Evolutionary conservation across 2,329 filamentous ascomycete genomes (phyloP), one percentile per base, ranked within the genome.

Genomic region (Xylariaceae sp.): DNA sequence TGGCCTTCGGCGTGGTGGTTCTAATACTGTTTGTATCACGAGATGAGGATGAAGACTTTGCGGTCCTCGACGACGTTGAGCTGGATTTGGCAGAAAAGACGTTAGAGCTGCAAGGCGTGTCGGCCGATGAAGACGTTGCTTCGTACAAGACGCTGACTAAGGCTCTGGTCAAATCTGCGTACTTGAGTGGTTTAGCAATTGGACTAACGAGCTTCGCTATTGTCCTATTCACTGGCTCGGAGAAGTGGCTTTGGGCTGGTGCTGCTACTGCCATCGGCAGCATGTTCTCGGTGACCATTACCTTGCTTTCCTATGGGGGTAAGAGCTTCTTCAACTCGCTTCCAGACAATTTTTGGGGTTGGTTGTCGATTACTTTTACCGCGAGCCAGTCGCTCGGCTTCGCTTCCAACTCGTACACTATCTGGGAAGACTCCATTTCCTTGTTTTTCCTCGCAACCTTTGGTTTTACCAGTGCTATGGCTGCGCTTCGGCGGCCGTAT

Each of bases 351-450:
- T 74, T 92, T 50, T 99, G 92, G 92, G 87, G 90, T n/a, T 92
- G 89, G 85, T 75, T 95, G 55, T 86, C 89, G 5, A 76, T 89
- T 22, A 69, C 92, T 13, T 90, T 95, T 62, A 91, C 91, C 0
- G 70, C 91, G n/a, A 84, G 87, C 57, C 89, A 96, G 66, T 95
- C 91, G n/a, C 76, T 89, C 48, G 92, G 94, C 7, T 99, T 97
- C 69, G 92, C 92, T 0, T 94, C 94, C 3, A 99, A 99, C 72
- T 99, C 94, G 0, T 99, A 92, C 72, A 97, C 92, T 0, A 96
- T 99, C 61, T 99, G 94, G 92, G 94, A 99, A 73, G 94, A 99
- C 66, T 88, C 90, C 13, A 96, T 96, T 52, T 79, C 96, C 4
- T 78, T 96, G 2, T 96, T 95, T 74, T 92, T 97, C 73, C 81